These are phyloP conservation scores for Clavaria fumosa DNA, from an alignment of 768 basidiomycete genomes.

Conservation along the genomic window DNA sequence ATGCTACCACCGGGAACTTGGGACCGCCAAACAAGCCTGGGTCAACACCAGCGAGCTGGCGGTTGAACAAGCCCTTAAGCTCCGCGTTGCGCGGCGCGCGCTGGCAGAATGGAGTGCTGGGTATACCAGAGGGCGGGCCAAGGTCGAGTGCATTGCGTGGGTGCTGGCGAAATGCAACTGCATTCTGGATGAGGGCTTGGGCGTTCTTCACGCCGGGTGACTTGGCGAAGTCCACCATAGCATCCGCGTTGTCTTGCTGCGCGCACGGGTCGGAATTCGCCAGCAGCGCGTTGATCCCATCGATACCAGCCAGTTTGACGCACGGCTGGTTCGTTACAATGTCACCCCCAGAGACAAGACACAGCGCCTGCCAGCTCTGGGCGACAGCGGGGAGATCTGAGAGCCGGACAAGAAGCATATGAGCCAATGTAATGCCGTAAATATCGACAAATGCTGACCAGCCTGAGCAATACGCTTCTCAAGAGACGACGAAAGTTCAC, in stretches of 20 bases:
- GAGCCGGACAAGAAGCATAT: slow-evolving; percentile 9
- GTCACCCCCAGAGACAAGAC: slow-evolving; percentile 43
- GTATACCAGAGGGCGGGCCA: slow-evolving; percentile 27
- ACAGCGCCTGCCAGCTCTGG: too few relatives aligned
- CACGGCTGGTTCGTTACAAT: slow-evolving; percentile 41
- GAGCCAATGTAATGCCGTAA: slow-evolving; percentile 34
- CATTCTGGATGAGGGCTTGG: slow-evolving; percentile 30
- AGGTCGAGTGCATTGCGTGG: slow-evolving; percentile 33
- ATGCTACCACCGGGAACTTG: too few relatives aligned
- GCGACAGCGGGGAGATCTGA: neutral
- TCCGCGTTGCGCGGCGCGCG: slow-evolving; percentile 34
- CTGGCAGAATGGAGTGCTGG: slow-evolving; percentile 37
- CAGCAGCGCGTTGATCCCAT: slow-evolving; percentile 43
- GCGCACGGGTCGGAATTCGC: slow-evolving; percentile 37
- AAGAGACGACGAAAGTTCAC: too few relatives aligned
- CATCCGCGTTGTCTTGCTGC: slow-evolving; percentile 40
- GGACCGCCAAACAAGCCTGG: slow-evolving; percentile 28
- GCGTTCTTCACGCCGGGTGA: slow-evolving; percentile 27
- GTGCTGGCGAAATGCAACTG: slow-evolving; percentile 42
- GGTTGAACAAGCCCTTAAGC: slow-evolving; percentile 41
- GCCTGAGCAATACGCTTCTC: slow-evolving; percentile 33
- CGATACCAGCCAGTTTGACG: slow-evolving; percentile 30
- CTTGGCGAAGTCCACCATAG: slow-evolving; percentile 32
- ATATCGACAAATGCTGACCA: slow-evolving; percentile 24
- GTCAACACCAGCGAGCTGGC: slow-evolving; percentile 36